phyloP scores from a whole-genome alignment of 257 asterid species.

The Solanum ahanhuiri region DNA sequence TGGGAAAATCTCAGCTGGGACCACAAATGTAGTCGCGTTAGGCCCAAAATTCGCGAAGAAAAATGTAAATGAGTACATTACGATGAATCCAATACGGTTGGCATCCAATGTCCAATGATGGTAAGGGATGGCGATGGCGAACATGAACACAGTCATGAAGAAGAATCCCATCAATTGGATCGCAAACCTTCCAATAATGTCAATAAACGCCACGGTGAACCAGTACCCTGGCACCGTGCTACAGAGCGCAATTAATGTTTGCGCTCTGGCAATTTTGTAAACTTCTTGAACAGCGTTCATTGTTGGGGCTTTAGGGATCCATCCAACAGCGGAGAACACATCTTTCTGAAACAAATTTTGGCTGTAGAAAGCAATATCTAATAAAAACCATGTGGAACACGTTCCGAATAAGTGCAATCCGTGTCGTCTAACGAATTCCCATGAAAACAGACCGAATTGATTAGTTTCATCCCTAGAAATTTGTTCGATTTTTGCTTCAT shows the following conservation, averaged over 20 bases:
- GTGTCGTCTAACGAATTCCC: conserved; percentile 22
- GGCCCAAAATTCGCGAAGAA: conserved; percentile 49
- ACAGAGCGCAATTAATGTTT: conserved; percentile 26
- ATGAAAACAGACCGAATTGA: neutral
- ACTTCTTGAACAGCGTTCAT: conserved; percentile 39
- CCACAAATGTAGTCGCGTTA: conserved; percentile 38
- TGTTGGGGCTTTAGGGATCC: conserved; percentile 23
- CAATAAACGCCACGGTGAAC: conserved; percentile 38
- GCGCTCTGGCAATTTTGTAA: conserved; percentile 23
- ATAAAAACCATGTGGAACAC: conserved; percentile 30
- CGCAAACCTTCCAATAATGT: conserved; percentile 1
- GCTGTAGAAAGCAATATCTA: conserved; percentile 31
- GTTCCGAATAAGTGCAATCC: conserved; percentile 29
- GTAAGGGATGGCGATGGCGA: conserved; percentile 32
- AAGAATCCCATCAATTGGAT: conserved; percentile 20
- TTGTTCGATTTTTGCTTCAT: neutral
- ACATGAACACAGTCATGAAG: conserved; percentile 38
- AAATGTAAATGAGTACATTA: conserved; percentile 26
- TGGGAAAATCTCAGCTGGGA: conserved; percentile 21
- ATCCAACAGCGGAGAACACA: conserved; percentile 22
- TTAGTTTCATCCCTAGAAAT: neutral
- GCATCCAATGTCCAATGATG: conserved; percentile 16
- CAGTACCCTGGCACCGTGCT: conserved; percentile 41
- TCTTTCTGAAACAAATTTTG: conserved; percentile 38
- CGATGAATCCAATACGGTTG: conserved; percentile 20